Conservation (phyloP, 257 asterid species). For the Forsythia suspensa region DNA sequence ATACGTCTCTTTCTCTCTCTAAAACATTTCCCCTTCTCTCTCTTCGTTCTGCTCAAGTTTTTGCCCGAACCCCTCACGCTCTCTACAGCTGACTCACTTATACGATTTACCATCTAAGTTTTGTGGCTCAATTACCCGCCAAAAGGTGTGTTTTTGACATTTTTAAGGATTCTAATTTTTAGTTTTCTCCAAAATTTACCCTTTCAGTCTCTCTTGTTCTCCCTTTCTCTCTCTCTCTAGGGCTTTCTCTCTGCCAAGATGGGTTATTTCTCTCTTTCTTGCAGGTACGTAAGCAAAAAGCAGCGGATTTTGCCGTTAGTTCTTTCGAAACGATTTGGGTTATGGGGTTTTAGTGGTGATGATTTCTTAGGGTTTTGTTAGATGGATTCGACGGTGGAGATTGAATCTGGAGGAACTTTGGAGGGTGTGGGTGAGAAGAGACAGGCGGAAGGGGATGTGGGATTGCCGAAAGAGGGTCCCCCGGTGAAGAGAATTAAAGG, state of each 20-base stretch:
- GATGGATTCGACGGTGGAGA: constrained; percentile 50
- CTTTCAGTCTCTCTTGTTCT: constrained; percentile 15
- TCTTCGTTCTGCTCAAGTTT: constrained; percentile 42
- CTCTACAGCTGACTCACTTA: constrained; percentile 16
- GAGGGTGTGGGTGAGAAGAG: constrained; percentile 56
- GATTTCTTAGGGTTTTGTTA: constrained; percentile 10
- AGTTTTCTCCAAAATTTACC: constrained; percentile 9
- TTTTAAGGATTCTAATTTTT: constrained; percentile 38
- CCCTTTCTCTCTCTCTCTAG: constrained; percentile 13
- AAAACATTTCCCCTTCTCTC: constrained; percentile 20
- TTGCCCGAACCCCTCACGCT: constrained; percentile 19
- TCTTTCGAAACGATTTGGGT: constrained; percentile 30
- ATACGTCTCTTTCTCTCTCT: constrained; percentile 27
- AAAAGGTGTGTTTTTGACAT: constrained; percentile 51
- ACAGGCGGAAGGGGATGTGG: constrained; percentile 44
- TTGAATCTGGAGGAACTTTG: constrained; percentile 41
- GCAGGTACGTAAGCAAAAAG: constrained; percentile 44
- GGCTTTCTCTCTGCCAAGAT: constrained; percentile 28
- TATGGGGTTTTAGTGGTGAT: constrained; percentile 21
- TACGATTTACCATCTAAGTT: constrained; percentile 33
- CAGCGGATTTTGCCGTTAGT: background rate
- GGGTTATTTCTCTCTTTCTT: constrained; percentile 44
- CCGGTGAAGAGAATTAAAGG: constrained; percentile 37
- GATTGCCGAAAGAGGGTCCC: constrained; percentile 13
- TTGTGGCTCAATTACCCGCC: constrained; percentile 63